Conservation (phyloP, 495 filamentous ascomycete species). For the Aspergillus bertholletiae region DNA sequence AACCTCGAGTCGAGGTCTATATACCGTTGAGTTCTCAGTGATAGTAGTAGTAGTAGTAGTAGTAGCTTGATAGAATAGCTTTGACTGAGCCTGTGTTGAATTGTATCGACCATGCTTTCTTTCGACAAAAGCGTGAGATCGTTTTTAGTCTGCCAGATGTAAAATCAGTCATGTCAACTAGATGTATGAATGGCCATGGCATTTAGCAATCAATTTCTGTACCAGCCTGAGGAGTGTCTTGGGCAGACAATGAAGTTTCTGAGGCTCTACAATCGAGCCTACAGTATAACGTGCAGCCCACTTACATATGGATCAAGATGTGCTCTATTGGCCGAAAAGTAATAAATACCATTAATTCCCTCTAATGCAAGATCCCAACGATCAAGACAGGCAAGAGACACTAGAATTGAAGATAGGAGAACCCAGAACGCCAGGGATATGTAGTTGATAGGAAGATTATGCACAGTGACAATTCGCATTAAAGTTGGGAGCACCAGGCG, state of each 20-base stretch:
- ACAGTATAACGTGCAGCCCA: not conserved
- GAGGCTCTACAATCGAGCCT: not conserved
- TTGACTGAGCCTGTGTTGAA: too few species aligned
- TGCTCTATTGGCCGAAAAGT: not conserved
- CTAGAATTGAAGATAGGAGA: not conserved
- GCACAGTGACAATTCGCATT: slow-evolving; percentile 4
- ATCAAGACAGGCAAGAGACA: not conserved
- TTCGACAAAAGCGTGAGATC: too few species aligned
- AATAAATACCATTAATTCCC: not conserved
- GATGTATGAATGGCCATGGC: too few species aligned
- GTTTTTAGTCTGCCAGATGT: too few species aligned
- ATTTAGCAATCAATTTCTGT: too few species aligned
- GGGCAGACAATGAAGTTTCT: not conserved
- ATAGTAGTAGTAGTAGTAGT: too few species aligned
- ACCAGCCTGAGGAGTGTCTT: too few species aligned
- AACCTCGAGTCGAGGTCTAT: too few species aligned
- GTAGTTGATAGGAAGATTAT: slow-evolving; percentile 7
- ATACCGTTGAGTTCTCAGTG: too few species aligned
- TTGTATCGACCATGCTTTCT: too few species aligned
- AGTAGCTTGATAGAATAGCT: too few species aligned
- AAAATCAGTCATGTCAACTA: too few species aligned
- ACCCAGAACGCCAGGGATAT: slow-evolving; percentile 14
- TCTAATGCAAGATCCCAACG: not conserved
- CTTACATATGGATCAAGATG: not conserved
- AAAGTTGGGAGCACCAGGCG: slow-evolving; percentile 34